phyloP scores from a whole-genome alignment of 768 basidiomycete species.

The Auriscalpium vulgare region DNA sequence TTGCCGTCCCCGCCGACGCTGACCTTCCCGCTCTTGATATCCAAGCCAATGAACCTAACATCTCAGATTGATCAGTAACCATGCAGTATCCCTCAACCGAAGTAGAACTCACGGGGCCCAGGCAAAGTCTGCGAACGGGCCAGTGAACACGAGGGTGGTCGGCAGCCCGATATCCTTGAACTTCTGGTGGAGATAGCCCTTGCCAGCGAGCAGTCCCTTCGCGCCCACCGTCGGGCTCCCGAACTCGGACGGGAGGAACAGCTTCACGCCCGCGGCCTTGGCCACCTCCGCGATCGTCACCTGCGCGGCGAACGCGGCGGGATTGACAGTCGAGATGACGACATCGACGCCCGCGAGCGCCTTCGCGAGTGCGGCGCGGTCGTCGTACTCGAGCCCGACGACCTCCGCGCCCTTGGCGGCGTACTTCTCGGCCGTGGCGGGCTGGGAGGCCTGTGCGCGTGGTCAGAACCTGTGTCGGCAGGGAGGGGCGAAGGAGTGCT shows the following conservation, averaged over 20 bases:
- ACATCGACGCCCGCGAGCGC: neutral
- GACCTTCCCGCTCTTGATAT: conserved; percentile 10
- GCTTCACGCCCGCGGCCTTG: neutral
- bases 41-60: neutral
- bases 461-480: neutral
- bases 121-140: conserved; percentile 10
- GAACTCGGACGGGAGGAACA: conserved; percentile 21
- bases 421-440: neutral
- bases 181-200: conserved; percentile 3
- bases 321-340: conserved; percentile 9
- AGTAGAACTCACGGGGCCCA: conserved; percentile 1
- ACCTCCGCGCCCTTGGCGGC: conserved; percentile 9
- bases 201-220: conserved; percentile 4
- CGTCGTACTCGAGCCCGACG: conserved; percentile 3
- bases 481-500: neutral
- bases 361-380: conserved; percentile 4
- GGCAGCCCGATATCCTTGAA: conserved; percentile 14
- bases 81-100: neutral
- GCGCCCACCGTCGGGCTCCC: conserved; percentile 13
- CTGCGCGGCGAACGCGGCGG: conserved; percentile 5
- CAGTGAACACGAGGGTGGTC: conserved; percentile 11
- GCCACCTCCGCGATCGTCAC: conserved; percentile 11
- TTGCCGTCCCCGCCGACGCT: conserved; percentile 12
- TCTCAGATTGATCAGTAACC: neutral
- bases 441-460: neutral